Evolutionary conservation across 2,329 filamentous ascomycete genomes (phyloP).

Genomic region (Colletotrichum phormii): DNA sequence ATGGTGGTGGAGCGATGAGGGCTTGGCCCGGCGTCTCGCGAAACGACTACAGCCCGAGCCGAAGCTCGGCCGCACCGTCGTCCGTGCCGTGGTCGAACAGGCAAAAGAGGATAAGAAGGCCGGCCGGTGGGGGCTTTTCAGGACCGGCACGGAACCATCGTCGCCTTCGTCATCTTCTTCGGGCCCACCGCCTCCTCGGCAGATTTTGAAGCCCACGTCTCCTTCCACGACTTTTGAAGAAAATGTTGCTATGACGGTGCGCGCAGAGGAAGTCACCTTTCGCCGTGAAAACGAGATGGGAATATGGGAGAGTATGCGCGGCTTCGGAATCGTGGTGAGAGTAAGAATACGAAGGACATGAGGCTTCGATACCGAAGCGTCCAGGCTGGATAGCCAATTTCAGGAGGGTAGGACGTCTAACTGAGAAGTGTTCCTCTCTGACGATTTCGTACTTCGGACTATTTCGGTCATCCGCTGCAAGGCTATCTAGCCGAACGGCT

Average conservation of each 20-base stretch:
- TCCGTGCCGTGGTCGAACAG: constrained; percentile 46
- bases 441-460: neutral
- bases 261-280: constrained; percentile 62
- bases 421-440: too few species aligned
- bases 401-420: too few species aligned
- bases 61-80: constrained; percentile 42
- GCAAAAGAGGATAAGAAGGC: constrained; percentile 48
- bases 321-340: constrained; percentile 61
- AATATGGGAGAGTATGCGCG: constrained; percentile 61
- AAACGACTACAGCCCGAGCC: constrained; percentile 49
- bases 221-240: constrained; percentile 19
- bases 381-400: too few species aligned
- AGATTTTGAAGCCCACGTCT: neutral
- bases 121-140: constrained; percentile 49
- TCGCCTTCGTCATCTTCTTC: constrained; percentile 20
- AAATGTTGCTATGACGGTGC: constrained; percentile 53
- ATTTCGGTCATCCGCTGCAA: too few species aligned
- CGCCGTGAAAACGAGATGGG: constrained; percentile 63
- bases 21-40: constrained; percentile 58
- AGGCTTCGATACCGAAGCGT: neutral
- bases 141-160: constrained; percentile 37
- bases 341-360: constrained; percentile 43
- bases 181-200: neutral
- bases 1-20: constrained; percentile 60
- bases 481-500: neutral